Evolutionary conservation across 768 basidiomycete genomes (phyloP).

Genomic region (Amanita inopinata): DNA sequence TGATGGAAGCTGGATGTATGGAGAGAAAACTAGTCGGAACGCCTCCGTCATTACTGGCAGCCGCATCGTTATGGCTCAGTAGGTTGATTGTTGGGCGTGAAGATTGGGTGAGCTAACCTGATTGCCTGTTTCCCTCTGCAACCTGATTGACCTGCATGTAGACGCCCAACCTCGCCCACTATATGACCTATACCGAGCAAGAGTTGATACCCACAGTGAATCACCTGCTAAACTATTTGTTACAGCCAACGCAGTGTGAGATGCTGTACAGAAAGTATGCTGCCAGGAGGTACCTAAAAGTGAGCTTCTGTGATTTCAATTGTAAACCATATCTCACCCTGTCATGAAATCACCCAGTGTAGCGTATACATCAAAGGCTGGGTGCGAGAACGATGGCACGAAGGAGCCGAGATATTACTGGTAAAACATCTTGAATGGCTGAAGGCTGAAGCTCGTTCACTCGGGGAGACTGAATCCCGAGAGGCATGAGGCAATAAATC

Average conservation of each 20-base stretch:
- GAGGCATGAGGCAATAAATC: too few species aligned
- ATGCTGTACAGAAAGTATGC: slow-evolving; percentile 87
- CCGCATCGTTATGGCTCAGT: slow-evolving; percentile 81
- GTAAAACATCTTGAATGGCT: slow-evolving; percentile 41
- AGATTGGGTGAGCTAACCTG: slow-evolving; percentile 58
- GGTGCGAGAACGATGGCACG: slow-evolving; percentile 64
- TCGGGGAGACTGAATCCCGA: background rate
- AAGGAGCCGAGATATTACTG: slow-evolving; percentile 46
- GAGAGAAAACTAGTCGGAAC: slow-evolving; percentile 71
- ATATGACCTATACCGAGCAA: slow-evolving; percentile 75
- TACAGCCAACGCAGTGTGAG: slow-evolving; percentile 62
- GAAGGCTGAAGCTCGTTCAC: slow-evolving; percentile 35
- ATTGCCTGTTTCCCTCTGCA: background rate
- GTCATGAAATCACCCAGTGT: slow-evolving; percentile 35
- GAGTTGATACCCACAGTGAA: slow-evolving; percentile 75
- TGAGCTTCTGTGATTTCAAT: slow-evolving; percentile 20
- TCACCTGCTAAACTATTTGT: slow-evolving; percentile 80
- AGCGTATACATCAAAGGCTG: slow-evolving; percentile 72
- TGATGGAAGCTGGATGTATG: slow-evolving; percentile 77
- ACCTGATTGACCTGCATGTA: slow-evolving; percentile 21
- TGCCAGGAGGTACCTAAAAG: slow-evolving; percentile 76
- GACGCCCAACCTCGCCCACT: slow-evolving; percentile 82
- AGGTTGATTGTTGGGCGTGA: slow-evolving; percentile 68
- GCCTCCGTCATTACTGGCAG: slow-evolving; percentile 72
- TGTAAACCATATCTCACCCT: background rate